Base-by-base conservation (phyloP, 2,329 filamentous ascomycete genomes). In the Gaeumannomyces sp. region DNA sequence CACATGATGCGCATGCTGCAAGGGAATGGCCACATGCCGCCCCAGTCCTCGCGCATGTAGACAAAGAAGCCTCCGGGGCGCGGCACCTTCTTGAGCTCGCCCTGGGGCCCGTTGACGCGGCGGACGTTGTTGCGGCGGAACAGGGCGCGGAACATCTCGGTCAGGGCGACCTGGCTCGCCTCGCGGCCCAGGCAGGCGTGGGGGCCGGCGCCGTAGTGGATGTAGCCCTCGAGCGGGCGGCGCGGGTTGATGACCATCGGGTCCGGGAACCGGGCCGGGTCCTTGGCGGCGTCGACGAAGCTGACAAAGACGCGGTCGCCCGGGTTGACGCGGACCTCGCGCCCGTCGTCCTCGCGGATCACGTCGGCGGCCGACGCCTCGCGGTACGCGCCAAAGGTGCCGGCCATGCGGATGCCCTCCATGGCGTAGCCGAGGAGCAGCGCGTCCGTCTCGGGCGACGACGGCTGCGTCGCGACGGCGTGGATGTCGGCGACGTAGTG, bases 381-480 rank as follows among this genome's bases (percentile, higher is more conserved):
- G 56, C 88, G 85, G 77, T 85, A 87, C 1, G 86, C 79, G 13
- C 84, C 83, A 64, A 86, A 85, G 0, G 84, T 85, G 14, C 87
- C 85, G 4, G 86, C 85, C 64, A 93, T 79, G 56, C 90, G 87
- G 64, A 90, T 82, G 22, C 87, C 90, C 74, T 92, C 92, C 79
- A 89, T 81, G 59, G 85, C 86, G 72, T 91, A 93, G 56, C 86
- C 88, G 1, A 89, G 80, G 2, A 94, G 80, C 45, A 84, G 77
- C 1, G 85, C 80, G 68, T 92, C 88, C 0, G 81, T 83, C 67
- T 87, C 84, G 16, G 84, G 80, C 1, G 78, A 78, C 0, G 82
- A 78, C 5, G 85, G 79, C 56, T 82, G 72, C 45, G 80, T 77
- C 33, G 91, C 85, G 22, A 90, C 77, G 25, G 77, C 77, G 69